Evolutionary conservation across 441 rosid species (phyloP).

Genomic region (California macrophylla): DNA sequence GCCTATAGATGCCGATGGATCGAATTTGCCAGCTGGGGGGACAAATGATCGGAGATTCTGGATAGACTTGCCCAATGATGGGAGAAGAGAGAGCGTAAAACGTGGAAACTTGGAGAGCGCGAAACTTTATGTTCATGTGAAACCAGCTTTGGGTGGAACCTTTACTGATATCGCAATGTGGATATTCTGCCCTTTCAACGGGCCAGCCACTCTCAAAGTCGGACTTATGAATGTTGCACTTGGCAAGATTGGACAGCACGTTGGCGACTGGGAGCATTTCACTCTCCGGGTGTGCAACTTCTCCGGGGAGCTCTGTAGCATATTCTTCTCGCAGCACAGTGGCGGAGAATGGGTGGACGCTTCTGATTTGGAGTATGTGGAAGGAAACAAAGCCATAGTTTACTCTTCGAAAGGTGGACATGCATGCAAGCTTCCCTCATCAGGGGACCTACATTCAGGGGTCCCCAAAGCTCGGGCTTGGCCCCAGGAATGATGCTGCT

Average conservation of each 20-base stretch:
- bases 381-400: constrained; percentile 54
- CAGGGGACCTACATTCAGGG: constrained; percentile 67
- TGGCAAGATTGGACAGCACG: constrained; percentile 52
- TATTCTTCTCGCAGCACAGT: constrained; percentile 85
- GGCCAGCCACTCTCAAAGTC: constrained; percentile 54
- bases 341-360: constrained; percentile 75
- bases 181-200: constrained; percentile 65
- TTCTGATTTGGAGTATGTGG: constrained; percentile 48
- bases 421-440: constrained; percentile 58
- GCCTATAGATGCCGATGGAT: constrained; percentile 37
- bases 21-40: constrained; percentile 49
- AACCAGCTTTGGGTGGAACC: constrained; percentile 58
- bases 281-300: constrained; percentile 76
- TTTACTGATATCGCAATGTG: constrained; percentile 64
- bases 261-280: constrained; percentile 79
- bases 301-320: constrained; percentile 53
- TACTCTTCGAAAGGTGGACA: constrained; percentile 66
- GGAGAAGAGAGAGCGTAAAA: constrained; percentile 28
- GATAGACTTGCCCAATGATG: constrained; percentile 50
- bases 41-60: constrained; percentile 42
- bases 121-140: constrained; percentile 55
- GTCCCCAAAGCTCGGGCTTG: constrained; percentile 49
- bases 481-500: constrained; percentile 63
- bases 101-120: constrained; percentile 48
- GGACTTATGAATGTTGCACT: constrained; percentile 40